Evolutionary conservation across 495 filamentous ascomycete genomes (phyloP).

Genomic region (Apodospora peruviana): DNA sequence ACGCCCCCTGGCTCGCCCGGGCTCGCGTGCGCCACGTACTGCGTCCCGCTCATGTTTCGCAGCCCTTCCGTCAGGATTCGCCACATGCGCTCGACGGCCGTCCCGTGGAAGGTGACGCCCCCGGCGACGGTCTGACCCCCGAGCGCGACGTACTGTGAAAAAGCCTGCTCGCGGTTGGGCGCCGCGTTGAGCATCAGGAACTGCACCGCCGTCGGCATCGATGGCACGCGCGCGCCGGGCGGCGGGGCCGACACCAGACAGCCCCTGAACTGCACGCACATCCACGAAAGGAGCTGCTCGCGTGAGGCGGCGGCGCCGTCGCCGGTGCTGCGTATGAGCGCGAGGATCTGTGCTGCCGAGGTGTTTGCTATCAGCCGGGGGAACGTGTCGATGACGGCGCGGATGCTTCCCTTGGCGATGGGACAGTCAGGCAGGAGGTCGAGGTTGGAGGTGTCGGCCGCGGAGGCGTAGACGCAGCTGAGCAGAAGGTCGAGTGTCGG

Average conservation of each 20-base stretch:
- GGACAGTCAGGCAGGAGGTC: constrained; percentile 4
- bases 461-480: constrained; percentile 2
- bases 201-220: constrained; percentile 7
- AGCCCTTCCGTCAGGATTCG: constrained; percentile 4
- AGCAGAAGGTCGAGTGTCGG: constrained; percentile 7
- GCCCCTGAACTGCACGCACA: constrained; percentile 4
- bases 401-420: neutral
- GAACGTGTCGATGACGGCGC: constrained; percentile 10
- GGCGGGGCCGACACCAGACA: constrained; percentile 7
- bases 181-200: constrained; percentile 8
- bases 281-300: constrained; percentile 6
- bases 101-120: constrained; percentile 4
- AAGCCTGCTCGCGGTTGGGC: neutral
- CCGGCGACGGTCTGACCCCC: neutral
- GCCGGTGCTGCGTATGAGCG: constrained; percentile 1
- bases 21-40: neutral
- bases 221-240: neutral
- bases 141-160: neutral
- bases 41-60: neutral
- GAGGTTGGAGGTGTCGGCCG: neutral
- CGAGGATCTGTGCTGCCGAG: neutral
- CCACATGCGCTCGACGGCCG: neutral
- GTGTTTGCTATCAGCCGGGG: constrained; percentile 2
- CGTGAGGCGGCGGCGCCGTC: neutral
- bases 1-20: too few relatives aligned